Conservation (phyloP, 2,329 filamentous ascomycete genomes). For the Xylaria sp. region DNA sequence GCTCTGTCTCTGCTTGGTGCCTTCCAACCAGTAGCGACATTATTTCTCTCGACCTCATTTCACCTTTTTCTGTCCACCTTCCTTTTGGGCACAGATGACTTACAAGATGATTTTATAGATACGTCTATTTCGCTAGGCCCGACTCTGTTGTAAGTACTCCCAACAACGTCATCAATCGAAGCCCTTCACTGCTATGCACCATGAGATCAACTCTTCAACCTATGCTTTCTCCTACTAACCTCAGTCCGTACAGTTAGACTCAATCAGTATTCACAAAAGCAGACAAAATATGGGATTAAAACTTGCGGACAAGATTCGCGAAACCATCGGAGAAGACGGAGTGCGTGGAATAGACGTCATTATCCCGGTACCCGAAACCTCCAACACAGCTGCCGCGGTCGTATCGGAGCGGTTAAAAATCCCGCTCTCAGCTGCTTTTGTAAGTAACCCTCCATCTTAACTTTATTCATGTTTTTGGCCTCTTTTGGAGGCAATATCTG, state of each 20-base stretch:
- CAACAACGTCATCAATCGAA: too few species aligned
- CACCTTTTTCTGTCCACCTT: neutral
- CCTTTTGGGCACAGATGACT: neutral
- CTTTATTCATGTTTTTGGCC: neutral
- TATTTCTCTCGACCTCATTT: too few species aligned
- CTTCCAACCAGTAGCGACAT: too few species aligned
- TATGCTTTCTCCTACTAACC: conserved; percentile 14
- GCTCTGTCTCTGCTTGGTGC: neutral
- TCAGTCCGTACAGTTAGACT: conserved; percentile 26
- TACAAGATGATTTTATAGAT: conserved; percentile 55
- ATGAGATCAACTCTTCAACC: too few species aligned
- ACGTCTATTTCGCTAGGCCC: conserved; percentile 81
- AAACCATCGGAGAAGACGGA: conserved; percentile 69
- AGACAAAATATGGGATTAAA: conserved; percentile 81
- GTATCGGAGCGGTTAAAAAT: conserved; percentile 77
- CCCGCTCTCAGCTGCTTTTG: conserved; percentile 71
- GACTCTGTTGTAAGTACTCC: conserved; percentile 70
- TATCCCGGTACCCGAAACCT: conserved; percentile 78
- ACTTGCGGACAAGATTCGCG: conserved; percentile 74
- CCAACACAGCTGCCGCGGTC: conserved; percentile 76
- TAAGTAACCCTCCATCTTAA: neutral
- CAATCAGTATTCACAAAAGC: conserved; percentile 70
- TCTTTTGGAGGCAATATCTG: neutral
- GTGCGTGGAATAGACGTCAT: conserved; percentile 75
- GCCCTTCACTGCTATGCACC: neutral